Evolutionary conservation across 768 basidiomycete species (phyloP), one percentile per base, ranked within the genome.

Genomic region (Kwoniella sp.): DNA sequence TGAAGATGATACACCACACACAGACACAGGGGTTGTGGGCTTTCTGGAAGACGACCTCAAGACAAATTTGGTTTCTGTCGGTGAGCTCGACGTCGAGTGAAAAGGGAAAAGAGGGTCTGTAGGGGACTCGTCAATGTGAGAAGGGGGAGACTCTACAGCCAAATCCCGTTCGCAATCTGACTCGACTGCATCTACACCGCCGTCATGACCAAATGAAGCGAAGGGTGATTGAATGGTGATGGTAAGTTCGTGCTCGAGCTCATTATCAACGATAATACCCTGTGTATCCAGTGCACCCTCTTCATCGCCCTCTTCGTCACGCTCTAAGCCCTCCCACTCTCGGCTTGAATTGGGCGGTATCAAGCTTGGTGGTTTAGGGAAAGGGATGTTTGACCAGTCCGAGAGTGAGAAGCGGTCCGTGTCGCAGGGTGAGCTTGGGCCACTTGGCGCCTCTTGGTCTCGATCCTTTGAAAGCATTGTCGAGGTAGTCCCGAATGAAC

Each of bases 401-500:
- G 55, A 57, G 17, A 56, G 26, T 51, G 62, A 64, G 49, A 64
- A 64, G 33, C 62, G 62, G 49, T 64, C 62, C 30, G 56, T 57
- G 56, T 58, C 56, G 37, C 48, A 57, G 48, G 62, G 62, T 44
- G 62, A 64, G 62, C 62, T 64, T 17, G 62, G 62, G 15, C 62
- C 62, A 53, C 62, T 64, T 13, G 62, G 62, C 24, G 40, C 24
- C 19, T 54, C 52, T 13, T 36, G 27, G 19, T 60, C 59, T 51
- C 59, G 47, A 40, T 60, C 33, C 19, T 51, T 52, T 21, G 47
- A 51, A 5, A 24, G 22, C 17, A 44, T 44, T 4, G 40, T 44
- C 40, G 40, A 44, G 40, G 40, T 44, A 44, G 40, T 44, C 40
- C 49, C 22, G 26, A 50, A 50, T 24, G 40, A 44, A 15, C 40